A percentile compares a stretch with the other conserved stretches of the same genome.
These are phyloP conservation scores for Selaginella moellendorffii DNA, from an alignment of 75 land plant genomes.

Conservation along the genomic window DNA sequence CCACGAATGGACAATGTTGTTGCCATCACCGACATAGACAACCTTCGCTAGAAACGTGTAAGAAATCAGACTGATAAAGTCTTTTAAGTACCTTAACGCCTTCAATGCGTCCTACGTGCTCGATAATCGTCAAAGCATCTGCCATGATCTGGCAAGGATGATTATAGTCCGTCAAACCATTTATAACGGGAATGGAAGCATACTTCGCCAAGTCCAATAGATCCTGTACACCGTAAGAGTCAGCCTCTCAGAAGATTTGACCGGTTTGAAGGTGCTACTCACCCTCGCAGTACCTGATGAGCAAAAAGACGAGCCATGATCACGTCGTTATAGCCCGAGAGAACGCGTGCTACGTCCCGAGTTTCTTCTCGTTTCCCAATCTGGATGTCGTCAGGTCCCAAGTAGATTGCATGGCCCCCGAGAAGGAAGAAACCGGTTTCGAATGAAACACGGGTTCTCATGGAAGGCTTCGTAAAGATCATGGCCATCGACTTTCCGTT, in stretches of 20 bases:
- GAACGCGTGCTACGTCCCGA: constrained; percentile 88
- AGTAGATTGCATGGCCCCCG: constrained; percentile 94
- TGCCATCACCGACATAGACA: constrained; percentile 94
- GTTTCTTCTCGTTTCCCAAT: constrained; percentile 96
- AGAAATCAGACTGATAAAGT: background rate
- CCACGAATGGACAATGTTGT: constrained; percentile 96
- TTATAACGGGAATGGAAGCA: constrained; percentile 72
- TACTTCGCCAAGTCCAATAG: constrained; percentile 81
- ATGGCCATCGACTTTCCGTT: constrained; percentile 89
- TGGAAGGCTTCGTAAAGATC: constrained; percentile 97
- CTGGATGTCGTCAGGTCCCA: constrained; percentile 94
- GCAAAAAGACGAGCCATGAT: constrained; percentile 91
- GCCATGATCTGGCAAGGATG: constrained; percentile 99
- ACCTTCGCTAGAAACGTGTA: constrained; percentile 28
- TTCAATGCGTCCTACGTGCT: constrained; percentile 67
- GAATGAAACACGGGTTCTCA: constrained; percentile 96
- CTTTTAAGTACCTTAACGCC: constrained; percentile 46
- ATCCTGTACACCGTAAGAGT: no score
- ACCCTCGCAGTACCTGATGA: constrained; percentile 15
- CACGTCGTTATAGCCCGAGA: constrained; percentile 83
- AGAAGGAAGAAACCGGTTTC: constrained; percentile 87
- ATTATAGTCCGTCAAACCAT: constrained; percentile 91
- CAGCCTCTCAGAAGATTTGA: no score
- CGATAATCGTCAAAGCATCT: constrained; percentile 89
- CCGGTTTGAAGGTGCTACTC: background rate